Evolutionary conservation across 495 filamentous ascomycete species (phyloP).

Genomic region (Penicillium turbatum): DNA sequence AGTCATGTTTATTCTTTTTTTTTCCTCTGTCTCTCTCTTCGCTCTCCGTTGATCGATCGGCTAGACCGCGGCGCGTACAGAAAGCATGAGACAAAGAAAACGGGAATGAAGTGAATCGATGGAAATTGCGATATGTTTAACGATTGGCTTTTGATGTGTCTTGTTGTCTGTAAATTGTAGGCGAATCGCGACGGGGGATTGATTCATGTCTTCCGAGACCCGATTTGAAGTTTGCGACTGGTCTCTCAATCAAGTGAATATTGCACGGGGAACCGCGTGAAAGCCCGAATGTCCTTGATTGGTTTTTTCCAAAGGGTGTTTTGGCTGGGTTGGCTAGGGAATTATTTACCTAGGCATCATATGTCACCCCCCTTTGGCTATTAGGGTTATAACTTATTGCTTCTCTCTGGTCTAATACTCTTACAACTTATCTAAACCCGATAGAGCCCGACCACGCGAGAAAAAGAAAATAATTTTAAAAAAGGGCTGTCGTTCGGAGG

Average conservation of each 20-base stretch:
- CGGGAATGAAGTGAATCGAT: background rate
- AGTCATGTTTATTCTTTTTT: background rate
- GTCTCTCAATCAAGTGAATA: conserved; percentile 3
- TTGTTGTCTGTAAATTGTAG: background rate
- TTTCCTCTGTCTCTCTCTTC: background rate
- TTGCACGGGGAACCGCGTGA: conserved; percentile 17
- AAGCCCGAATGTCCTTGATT: conserved; percentile 21
- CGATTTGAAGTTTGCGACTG: conserved; percentile 6
- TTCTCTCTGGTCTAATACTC: background rate
- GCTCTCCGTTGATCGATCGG: background rate
- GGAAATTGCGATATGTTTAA: background rate
- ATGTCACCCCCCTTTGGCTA: conserved; percentile 20
- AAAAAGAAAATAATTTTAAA: conserved; percentile 4
- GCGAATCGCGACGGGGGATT: conserved; percentile 1
- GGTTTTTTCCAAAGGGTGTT: background rate
- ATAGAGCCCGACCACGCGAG: conserved; percentile 30
- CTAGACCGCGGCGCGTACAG: background rate
- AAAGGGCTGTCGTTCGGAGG: conserved; percentile 20
- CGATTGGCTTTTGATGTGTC: conserved; percentile 16
- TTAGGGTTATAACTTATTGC: conserved; percentile 9
- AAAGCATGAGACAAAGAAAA: background rate
- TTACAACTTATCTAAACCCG: conserved; percentile 10
- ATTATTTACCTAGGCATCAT: conserved; percentile 26
- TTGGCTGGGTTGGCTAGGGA: conserved; percentile 11
- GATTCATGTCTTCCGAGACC: conserved; percentile 15